Conservation (phyloP, 225 moss, liverwort and hornwort species). For the Anthoceros angustus region DNA sequence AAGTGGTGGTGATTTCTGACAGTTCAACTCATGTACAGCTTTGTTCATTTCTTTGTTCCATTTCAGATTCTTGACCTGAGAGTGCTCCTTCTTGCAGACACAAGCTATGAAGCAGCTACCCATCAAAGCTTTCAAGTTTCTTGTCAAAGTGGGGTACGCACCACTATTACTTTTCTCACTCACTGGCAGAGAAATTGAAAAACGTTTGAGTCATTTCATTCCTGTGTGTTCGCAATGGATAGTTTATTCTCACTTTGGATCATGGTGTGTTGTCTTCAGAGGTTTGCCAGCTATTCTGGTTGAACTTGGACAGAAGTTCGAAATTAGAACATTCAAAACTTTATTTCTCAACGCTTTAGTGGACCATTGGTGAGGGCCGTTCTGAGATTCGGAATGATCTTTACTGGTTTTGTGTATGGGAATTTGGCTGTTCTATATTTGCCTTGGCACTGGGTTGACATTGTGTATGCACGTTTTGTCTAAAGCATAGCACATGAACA, state of each 20-base stretch:
- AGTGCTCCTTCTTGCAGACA: conserved; percentile 34
- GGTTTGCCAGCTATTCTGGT: conserved; percentile 51
- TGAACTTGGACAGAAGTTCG: conserved; percentile 49
- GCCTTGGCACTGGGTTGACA: background rate
- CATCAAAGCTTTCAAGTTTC: conserved; percentile 39
- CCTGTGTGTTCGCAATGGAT: background rate
- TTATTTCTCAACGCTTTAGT: conserved; percentile 50
- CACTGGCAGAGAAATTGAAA: too few species aligned
- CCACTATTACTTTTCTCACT: conserved; percentile 2
- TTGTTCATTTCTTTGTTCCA: too few species aligned
- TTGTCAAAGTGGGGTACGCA: conserved; percentile 63
- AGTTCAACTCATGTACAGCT: background rate
- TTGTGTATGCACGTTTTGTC: background rate
- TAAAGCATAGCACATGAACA: conserved; percentile 48
- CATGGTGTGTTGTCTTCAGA: conserved; percentile 20
- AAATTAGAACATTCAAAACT: conserved; percentile 48
- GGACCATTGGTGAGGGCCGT: conserved; percentile 43
- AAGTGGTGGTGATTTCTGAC: background rate
- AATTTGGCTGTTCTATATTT: background rate
- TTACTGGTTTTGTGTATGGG: background rate
- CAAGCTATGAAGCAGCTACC: conserved; percentile 55
- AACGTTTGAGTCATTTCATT: too few species aligned
- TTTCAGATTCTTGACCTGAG: too few species aligned
- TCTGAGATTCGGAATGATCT: background rate
- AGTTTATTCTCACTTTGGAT: background rate